phyloP scores from a whole-genome alignment of 257 asterid species.

The Solanum etuberosum region DNA sequence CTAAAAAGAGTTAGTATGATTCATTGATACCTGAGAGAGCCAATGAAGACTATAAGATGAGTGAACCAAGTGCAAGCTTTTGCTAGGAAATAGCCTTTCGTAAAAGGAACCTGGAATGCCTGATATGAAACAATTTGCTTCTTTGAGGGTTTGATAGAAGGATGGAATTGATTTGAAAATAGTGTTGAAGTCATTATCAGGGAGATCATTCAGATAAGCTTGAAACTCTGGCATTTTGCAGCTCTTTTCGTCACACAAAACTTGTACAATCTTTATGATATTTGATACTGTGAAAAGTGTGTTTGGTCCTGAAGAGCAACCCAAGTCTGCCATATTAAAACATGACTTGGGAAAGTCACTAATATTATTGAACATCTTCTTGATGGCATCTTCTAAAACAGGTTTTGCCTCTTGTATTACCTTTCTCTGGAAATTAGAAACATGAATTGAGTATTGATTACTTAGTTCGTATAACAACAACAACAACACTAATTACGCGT shows the following conservation, averaged over 20 bases:
- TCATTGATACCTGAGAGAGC: neutral
- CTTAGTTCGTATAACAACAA: neutral
- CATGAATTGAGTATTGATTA: neutral
- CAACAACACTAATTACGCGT: neutral
- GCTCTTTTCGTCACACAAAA: neutral
- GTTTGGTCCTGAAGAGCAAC: slow-evolving; percentile 38
- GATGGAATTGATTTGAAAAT: neutral
- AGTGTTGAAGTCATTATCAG: neutral
- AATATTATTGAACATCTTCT: neutral
- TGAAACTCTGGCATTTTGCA: neutral
- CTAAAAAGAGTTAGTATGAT: neutral
- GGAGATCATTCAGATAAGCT: neutral
- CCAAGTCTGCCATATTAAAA: slow-evolving; percentile 22
- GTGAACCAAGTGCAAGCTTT: neutral
- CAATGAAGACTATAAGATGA: neutral
- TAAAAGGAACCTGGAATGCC: neutral
- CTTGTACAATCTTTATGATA: neutral
- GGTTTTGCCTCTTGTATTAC: neutral
- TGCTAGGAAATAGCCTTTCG: neutral
- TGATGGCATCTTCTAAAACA: slow-evolving; percentile 5
- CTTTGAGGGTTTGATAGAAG: neutral
- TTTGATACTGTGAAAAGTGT: neutral
- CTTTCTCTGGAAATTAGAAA: neutral
- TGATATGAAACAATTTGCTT: neutral
- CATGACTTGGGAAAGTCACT: neutral